phyloP scores from a whole-genome alignment of 129 eudicot species.

The Chrysanthemum lavandulifolium region DNA sequence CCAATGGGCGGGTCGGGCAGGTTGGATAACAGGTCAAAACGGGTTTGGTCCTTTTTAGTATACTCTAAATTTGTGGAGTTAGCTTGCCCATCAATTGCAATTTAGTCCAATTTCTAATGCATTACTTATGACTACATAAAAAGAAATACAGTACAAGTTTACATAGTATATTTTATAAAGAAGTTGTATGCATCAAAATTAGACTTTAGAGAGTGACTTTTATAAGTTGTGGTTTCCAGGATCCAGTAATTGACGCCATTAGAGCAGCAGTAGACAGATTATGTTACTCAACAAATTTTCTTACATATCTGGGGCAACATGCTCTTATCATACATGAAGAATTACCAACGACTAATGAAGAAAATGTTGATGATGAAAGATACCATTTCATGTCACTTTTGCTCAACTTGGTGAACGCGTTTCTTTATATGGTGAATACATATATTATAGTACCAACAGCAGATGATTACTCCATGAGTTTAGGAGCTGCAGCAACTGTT shows the following conservation, averaged over 20 bases:
- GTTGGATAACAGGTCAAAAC: background rate
- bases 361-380: slow-evolving; percentile 51
- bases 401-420: slow-evolving; percentile 76
- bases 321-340: slow-evolving; percentile 90
- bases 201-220: background rate
- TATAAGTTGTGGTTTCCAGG: slow-evolving; percentile 46
- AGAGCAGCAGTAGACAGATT: slow-evolving; percentile 68
- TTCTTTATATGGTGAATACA: slow-evolving; percentile 94
- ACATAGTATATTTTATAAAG: background rate
- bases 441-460: slow-evolving; percentile 96
- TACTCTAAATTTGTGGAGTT: background rate
- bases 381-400: slow-evolving; percentile 89
- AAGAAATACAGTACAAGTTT: too few species aligned
- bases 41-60: background rate
- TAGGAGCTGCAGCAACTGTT: slow-evolving; percentile 87
- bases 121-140: too few species aligned
- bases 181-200: background rate
- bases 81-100: background rate
- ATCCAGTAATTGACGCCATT: slow-evolving; percentile 69
- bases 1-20: background rate
- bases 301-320: slow-evolving; percentile 71
- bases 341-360: slow-evolving; percentile 56
- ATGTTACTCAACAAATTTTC: slow-evolving; percentile 75
- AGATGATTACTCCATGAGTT: slow-evolving; percentile 84
- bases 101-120: background rate